Evolutionary conservation across 345 rosid species (phyloP).

Genomic region (Dimocarpus longan): DNA sequence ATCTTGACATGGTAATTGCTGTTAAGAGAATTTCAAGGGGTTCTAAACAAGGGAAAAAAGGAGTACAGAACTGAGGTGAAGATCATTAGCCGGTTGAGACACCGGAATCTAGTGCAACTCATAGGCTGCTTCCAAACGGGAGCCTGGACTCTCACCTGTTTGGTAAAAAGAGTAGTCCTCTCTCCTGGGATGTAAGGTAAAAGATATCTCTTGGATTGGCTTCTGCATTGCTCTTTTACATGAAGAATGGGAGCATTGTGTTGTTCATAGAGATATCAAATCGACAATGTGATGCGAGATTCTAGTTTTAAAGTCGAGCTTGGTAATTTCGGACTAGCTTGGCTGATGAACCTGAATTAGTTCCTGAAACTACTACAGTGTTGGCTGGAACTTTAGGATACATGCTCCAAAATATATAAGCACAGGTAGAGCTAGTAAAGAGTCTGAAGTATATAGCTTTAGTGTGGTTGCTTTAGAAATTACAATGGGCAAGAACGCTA

Average conservation of each 20-base stretch:
- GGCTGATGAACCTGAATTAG: conserved; percentile 40
- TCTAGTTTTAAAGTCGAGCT: conserved; percentile 41
- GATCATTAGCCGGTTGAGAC: conserved; percentile 41
- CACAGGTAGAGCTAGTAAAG: conserved; percentile 38
- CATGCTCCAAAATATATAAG: conserved; percentile 43
- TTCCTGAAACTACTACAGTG: conserved; percentile 31
- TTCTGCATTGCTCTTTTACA: conserved; percentile 39
- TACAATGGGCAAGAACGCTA: conserved; percentile 35
- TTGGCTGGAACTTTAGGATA: conserved; percentile 53
- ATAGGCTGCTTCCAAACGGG: conserved; percentile 48
- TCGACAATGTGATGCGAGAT: conserved; percentile 40
- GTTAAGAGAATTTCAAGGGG: not conserved
- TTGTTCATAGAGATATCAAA: conserved; percentile 43
- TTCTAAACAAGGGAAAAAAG: conserved; percentile 26
- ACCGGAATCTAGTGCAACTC: conserved; percentile 46
- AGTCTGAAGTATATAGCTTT: conserved; percentile 47
- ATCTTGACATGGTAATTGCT: conserved; percentile 33
- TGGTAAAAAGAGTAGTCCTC: conserved; percentile 16
- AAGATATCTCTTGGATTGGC: conserved; percentile 38
- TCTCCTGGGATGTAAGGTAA: conserved; percentile 35
- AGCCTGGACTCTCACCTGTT: conserved; percentile 37
- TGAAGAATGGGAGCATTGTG: conserved; percentile 52
- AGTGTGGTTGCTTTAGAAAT: conserved; percentile 45
- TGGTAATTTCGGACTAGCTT: conserved; percentile 53
- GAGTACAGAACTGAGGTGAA: conserved; percentile 45